Evolutionary conservation across 2,329 filamentous ascomycete species (phyloP), one percentile per base, ranked within the genome.

Genomic region (Dothideomycetidae sp.): DNA sequence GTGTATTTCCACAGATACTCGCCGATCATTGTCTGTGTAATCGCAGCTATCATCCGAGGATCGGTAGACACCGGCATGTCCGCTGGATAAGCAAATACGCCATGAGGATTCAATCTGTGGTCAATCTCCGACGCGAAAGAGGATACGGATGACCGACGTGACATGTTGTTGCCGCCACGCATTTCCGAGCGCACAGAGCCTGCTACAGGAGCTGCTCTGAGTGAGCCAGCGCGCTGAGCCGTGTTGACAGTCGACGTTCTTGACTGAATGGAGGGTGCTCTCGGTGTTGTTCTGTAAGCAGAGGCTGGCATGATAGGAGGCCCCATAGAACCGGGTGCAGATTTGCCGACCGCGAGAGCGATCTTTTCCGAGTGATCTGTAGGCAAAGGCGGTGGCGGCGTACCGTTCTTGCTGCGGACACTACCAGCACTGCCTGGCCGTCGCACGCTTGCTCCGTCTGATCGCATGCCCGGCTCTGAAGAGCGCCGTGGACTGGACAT

Each of bases 1-100:
- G 90, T 98, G 60, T 98, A 98, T 58, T 98, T 98, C 90, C 90
- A 98, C 29, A 98, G 68, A 57, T 88, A 96, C 57, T 98, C 90
- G 39, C 90, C 90, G 53, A 98, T 96, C 90, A 98, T 98, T 12
- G 90, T 96, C 60, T 98, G 88, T 2, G 90, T 98, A 47, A 98
- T 94, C 33, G 90, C 90, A 62, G 94, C 85, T 48, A 98, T 96
- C 85, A 98, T 94, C 50, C 88, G 81, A 44, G 88, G 88, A 61
- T 98, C 90, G 4, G 85, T 93, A 13, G 54, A 52, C 15, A 75
- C 66, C 7, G 75, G 73, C 42, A 90, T 71, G 10, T 77, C 78
- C 32, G 65, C 59, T 17, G 67, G 63, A 39, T 74, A 65, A 3
- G 29, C 13, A 31, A 63, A 62, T 54, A 71, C 65, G 35, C 70